Base-by-base conservation (phyloP, 202 grass and related monocot genomes). In the Schoenoplectus tabernaemontani region DNA sequence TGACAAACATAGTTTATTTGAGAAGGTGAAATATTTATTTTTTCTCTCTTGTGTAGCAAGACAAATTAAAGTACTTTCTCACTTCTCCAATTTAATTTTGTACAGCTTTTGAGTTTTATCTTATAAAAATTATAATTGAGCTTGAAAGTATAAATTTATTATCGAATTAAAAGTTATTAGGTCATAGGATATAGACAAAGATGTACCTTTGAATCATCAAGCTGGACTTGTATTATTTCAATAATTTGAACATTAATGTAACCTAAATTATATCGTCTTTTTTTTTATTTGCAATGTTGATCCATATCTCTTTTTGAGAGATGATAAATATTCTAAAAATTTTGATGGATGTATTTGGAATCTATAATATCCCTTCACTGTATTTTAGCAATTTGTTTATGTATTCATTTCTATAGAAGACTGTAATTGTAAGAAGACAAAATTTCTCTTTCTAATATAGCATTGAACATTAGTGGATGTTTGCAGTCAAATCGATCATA, bases 401-500 rank as follows among this genome's bases (percentile, higher is more conserved):
- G 39, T 23, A 41, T 67, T 6, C 16, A 67, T 13, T 26, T 64
- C 41, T 71, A 28, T 10, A 28, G 24, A 16, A 71, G 22, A n/a
- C n/a, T n/a, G n/a, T n/a, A n/a, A 71, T 22, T 1, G 42, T 22
- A 47, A 71, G 67, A 71, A 48, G 20, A 71, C 10, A n/a, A 28
- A 69, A 44, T 38, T 69, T 72, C 12, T 32, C 22, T 23, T 70
- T 10, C 9, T 16, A 72, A 48, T 48, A 17, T 30, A 53, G 15
- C 46, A 51, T 48, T 53, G 44, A 74, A 17, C 26, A 33, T 78
- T 64, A 12, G 44, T 78, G 54, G 22, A 43, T 57, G 77, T 36
- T 3, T 36, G 58, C 86, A 97, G 95, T 93, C 76, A 78, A 89
- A 63, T 94, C 89, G 15, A 92, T 87, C 17, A 97, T 97, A 28